phyloP scores from a whole-genome alignment of 108 stramenopile genomes.

The Cyclotella atomus region DNA sequence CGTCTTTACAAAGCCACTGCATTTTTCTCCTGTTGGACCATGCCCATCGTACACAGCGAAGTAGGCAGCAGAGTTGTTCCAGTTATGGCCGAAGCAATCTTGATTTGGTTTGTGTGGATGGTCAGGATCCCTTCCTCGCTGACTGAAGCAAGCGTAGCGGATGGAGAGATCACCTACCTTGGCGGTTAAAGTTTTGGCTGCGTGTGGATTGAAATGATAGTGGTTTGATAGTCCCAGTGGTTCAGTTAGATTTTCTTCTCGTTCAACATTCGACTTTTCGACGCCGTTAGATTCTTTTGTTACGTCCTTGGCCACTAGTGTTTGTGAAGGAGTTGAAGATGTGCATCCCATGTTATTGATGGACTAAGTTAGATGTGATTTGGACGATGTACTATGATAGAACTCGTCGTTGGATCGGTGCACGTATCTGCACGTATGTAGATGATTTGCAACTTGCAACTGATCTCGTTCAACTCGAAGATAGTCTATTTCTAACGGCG shows the following conservation, averaged over 20 bases:
- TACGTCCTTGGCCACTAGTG: too few species aligned
- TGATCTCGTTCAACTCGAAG: too few species aligned
- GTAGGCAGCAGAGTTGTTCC: neutral
- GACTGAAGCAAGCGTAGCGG: constrained; percentile 3
- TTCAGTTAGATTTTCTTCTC: neutral
- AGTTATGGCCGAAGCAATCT: neutral
- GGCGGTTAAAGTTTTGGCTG: neutral
- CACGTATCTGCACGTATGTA: too few species aligned
- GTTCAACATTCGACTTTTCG: neutral
- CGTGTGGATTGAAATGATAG: constrained; percentile 5
- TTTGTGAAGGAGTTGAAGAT: neutral
- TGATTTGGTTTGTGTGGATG: constrained; percentile 2
- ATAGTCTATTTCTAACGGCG: too few species aligned
- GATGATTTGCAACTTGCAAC: too few species aligned
- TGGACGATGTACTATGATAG: too few species aligned
- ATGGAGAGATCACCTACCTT: neutral
- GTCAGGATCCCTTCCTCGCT: neutral
- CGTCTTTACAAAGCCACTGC: neutral
- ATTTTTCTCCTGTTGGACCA: constrained; percentile 2
- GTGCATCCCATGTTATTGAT: neutral
- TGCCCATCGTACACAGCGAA: neutral
- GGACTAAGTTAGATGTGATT: too few species aligned
- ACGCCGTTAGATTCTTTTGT: too few species aligned
- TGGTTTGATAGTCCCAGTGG: neutral
- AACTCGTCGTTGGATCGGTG: too few species aligned